Percentiles rank a stretch among this genome's conserved stretches.
These are phyloP conservation scores for Wickerhamiella slavikovae DNA, from an alignment of 805 yeast species.

Conservation along the genomic window DNA sequence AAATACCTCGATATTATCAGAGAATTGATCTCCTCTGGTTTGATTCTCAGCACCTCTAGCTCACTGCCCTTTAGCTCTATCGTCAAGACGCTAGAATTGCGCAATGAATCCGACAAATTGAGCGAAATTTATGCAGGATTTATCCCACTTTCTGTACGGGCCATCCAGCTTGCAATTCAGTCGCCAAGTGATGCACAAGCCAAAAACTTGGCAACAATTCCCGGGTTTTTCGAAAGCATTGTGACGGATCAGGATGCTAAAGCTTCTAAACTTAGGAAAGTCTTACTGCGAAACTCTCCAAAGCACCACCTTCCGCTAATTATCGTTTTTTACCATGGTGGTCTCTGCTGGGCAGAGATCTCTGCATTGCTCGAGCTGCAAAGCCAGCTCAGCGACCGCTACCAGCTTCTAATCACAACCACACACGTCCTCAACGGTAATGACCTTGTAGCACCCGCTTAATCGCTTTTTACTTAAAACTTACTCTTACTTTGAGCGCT, in stretches of 20 bases:
- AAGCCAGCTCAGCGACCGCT: slow-evolving; percentile 15
- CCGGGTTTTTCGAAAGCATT: slow-evolving; percentile 12
- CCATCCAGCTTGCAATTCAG: slow-evolving; percentile 51
- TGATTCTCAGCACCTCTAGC: slow-evolving; percentile 22
- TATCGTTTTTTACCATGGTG: slow-evolving; percentile 53
- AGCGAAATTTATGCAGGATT: slow-evolving; percentile 43
- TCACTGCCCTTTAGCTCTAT: slow-evolving; percentile 15
- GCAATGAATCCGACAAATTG: slow-evolving; percentile 11
- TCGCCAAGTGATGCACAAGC: too few species aligned
- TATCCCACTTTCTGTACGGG: slow-evolving; percentile 52
- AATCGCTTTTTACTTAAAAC: too few species aligned
- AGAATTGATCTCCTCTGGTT: slow-evolving; percentile 26
- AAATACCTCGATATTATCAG: slow-evolving; percentile 27
- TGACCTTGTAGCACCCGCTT: too few species aligned
- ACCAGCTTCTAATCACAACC: slow-evolving; percentile 24
- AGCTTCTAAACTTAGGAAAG: slow-evolving; percentile 17
- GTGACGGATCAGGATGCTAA: slow-evolving; percentile 8
- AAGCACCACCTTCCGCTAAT: slow-evolving; percentile 16
- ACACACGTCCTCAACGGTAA: slow-evolving; percentile 28
- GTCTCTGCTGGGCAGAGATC: slow-evolving; percentile 69
- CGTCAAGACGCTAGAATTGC: slow-evolving; percentile 14
- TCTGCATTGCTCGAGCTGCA: slow-evolving; percentile 44
- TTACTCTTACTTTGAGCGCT: too few species aligned
- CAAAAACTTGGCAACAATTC: slow-evolving; percentile 16
- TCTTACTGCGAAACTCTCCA: slow-evolving; percentile 15